phyloP scores from a whole-genome alignment of 495 filamentous ascomycete species.

The Talaromyces stipitatus region DNA sequence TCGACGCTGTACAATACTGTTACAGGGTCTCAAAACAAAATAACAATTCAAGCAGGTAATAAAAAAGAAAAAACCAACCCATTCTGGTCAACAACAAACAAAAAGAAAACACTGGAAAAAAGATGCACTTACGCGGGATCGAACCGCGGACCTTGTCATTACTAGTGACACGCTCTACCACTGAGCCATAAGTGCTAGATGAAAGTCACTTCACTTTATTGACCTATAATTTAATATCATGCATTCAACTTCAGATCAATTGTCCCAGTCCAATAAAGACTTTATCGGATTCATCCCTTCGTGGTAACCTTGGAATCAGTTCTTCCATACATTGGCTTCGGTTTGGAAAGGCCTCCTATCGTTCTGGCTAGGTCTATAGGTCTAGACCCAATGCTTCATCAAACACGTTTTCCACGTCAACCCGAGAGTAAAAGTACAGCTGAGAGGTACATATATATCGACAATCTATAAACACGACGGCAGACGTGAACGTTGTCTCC shows the following conservation, averaged over 20 bases:
- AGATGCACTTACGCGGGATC: slow-evolving; percentile 22
- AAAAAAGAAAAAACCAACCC: background rate
- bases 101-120: background rate
- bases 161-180: slow-evolving; percentile 26
- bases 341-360: too few relatives aligned
- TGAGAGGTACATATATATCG: too few relatives aligned
- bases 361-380: too few relatives aligned
- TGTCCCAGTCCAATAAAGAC: too few relatives aligned
- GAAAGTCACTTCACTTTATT: background rate
- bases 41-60: background rate
- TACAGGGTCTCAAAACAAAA: background rate
- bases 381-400: too few relatives aligned
- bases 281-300: too few relatives aligned
- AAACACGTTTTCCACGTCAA: too few relatives aligned
- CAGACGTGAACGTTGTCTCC: background rate
- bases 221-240: background rate
- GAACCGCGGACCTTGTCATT: slow-evolving; percentile 28
- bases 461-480: background rate
- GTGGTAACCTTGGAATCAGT: too few relatives aligned
- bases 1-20: too few relatives aligned
- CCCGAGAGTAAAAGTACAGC: too few relatives aligned
- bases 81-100: background rate
- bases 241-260: too few relatives aligned
- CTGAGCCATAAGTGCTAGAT: slow-evolving; percentile 16
- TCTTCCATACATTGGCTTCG: too few relatives aligned